Conservation (phyloP, 1,284 basidiomycete genomes). For the Ceratobasidium sp. region DNA sequence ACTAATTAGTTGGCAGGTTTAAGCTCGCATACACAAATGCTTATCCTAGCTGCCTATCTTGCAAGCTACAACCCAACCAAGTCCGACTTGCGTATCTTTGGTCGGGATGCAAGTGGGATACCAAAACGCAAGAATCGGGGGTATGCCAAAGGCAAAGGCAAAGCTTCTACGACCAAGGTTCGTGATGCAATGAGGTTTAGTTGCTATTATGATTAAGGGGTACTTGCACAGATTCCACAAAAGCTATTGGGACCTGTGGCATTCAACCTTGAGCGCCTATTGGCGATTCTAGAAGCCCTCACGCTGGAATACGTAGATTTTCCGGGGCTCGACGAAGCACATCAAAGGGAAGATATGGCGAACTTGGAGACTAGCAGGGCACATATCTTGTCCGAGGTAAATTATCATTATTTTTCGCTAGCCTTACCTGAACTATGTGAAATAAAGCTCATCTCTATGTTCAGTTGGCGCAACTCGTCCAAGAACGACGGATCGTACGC, state of each 20-base stretch:
- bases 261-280: slow-evolving; percentile 83
- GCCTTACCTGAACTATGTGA: too few relatives aligned
- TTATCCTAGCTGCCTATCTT: slow-evolving; percentile 83
- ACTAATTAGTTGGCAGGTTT: background rate
- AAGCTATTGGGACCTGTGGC: slow-evolving; percentile 80
- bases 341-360: slow-evolving; percentile 65
- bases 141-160: slow-evolving; percentile 49
- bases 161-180: slow-evolving; percentile 46
- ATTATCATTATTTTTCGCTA: too few relatives aligned
- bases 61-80: slow-evolving; percentile 88
- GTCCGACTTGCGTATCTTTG: slow-evolving; percentile 84
- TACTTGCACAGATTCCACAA: slow-evolving; percentile 71
- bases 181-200: background rate
- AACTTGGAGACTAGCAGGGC: slow-evolving; percentile 74
- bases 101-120: slow-evolving; percentile 67
- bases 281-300: slow-evolving; percentile 85
- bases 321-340: slow-evolving; percentile 49
- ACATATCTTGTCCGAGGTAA: slow-evolving; percentile 66
- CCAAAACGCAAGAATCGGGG: slow-evolving; percentile 67
- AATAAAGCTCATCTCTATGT: background rate
- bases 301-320: slow-evolving; percentile 73
- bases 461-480: slow-evolving; percentile 77
- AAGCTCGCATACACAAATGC: slow-evolving; percentile 37
- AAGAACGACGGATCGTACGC: slow-evolving; percentile 73
- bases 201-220: background rate